Evolutionary conservation across 2,329 filamentous ascomycete species (phyloP).

Genomic region (Pleurostoma richardsiae): DNA sequence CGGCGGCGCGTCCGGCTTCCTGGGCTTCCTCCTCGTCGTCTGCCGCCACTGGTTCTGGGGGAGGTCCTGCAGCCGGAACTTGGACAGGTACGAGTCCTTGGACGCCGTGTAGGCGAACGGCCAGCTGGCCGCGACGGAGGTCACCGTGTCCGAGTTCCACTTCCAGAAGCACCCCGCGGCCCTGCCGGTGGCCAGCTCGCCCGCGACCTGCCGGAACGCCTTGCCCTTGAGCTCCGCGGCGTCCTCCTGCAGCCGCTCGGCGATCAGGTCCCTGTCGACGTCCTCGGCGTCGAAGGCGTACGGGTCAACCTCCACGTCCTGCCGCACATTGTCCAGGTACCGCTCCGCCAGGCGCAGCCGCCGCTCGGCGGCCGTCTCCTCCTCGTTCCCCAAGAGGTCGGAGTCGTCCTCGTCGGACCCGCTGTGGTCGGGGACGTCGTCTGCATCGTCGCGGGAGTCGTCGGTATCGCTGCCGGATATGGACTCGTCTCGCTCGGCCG

Average conservation of each 20-base stretch:
- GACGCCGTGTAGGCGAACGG: constrained; percentile 85
- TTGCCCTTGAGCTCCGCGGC: constrained; percentile 88
- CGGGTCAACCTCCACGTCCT: constrained; percentile 67
- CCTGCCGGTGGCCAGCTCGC: constrained; percentile 63
- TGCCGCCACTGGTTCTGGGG: constrained; percentile 56
- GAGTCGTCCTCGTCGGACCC: constrained; percentile 41
- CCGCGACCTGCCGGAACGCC: constrained; percentile 75
- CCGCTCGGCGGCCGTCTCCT: constrained; percentile 86
- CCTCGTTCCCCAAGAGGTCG: constrained; percentile 66
- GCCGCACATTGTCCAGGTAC: constrained; percentile 85
- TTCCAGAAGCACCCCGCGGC: constrained; percentile 70
- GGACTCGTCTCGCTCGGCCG: constrained; percentile 60
- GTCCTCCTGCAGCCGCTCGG: constrained; percentile 85
- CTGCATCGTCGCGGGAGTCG: constrained; percentile 46
- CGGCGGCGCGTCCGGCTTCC: constrained; percentile 53
- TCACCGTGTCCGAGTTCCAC: constrained; percentile 72
- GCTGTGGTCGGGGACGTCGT: constrained; percentile 28
- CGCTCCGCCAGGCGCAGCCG: constrained; percentile 82
- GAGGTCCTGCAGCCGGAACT: constrained; percentile 77
- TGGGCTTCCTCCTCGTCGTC: constrained; percentile 52
- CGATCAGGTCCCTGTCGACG: constrained; percentile 87
- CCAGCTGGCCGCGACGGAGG: constrained; percentile 71
- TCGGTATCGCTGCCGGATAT: constrained; percentile 81
- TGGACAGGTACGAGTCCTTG: constrained; percentile 79
- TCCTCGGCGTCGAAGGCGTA: constrained; percentile 90